Percentiles rank a stretch among this genome's conserved stretches.
These are phyloP conservation scores for Mucor velutinosus DNA, from an alignment of 371 early-diverging fungal genomes.

Conservation along the genomic window DNA sequence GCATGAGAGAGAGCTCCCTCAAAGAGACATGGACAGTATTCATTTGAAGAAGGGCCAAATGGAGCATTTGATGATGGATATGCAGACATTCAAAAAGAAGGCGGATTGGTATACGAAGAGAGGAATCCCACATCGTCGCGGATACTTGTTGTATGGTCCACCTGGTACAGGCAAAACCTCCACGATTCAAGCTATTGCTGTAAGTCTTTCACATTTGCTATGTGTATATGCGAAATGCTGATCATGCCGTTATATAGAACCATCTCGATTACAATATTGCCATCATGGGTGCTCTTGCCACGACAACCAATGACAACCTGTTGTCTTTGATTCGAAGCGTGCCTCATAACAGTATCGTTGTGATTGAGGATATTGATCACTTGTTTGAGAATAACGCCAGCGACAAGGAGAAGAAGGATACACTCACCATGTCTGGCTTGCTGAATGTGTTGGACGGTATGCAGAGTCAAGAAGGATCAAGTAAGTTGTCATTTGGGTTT, in stretches of 20 bases:
- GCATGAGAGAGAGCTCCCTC: constrained; percentile 15
- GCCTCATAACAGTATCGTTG: constrained; percentile 86
- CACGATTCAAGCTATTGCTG: constrained; percentile 90
- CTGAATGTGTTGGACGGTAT: constrained; percentile 87
- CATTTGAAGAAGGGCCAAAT: constrained; percentile 35
- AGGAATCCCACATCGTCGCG: constrained; percentile 92
- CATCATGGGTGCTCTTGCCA: constrained; percentile 71
- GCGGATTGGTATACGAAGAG: constrained; percentile 82
- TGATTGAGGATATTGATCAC: constrained; percentile 97
- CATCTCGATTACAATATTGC: constrained; percentile 40
- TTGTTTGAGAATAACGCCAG: constrained; percentile 31
- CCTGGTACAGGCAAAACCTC: constrained; percentile 99
- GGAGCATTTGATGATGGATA: constrained; percentile 34
- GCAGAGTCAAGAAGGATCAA: constrained; percentile 57
- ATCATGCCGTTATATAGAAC: not conserved
- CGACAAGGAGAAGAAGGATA: constrained; percentile 34
- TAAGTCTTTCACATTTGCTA: constrained; percentile 29
- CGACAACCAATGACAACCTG: constrained; percentile 78
- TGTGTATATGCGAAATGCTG: constrained; percentile 51
- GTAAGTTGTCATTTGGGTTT: constrained; percentile 19
- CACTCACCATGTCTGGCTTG: constrained; percentile 37
- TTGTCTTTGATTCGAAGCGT: constrained; percentile 78
- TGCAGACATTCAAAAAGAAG: constrained; percentile 33
- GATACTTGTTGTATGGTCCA: constrained; percentile 96
- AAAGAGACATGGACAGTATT: constrained; percentile 32